Conservation (phyloP, 2,329 filamentous ascomycete genomes). For the Sporothrix humicola region DNA sequence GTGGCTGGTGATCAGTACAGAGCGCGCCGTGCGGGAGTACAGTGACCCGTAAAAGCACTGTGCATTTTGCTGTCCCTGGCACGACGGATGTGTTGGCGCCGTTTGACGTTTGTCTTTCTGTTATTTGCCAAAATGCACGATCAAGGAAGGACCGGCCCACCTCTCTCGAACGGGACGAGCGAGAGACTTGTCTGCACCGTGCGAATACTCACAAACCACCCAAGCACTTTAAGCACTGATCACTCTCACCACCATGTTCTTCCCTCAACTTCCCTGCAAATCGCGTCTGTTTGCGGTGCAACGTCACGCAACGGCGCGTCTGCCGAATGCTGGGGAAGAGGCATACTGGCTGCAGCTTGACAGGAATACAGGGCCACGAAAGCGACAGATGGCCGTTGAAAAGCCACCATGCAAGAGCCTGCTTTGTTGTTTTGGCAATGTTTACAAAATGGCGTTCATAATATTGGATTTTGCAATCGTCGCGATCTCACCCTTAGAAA, state of each 20-base stretch:
- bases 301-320: constrained; percentile 30
- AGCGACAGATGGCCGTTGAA: background rate
- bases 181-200: background rate
- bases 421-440: no score
- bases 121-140: constrained; percentile 29
- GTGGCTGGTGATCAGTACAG: background rate
- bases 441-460: background rate
- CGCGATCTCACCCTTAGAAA: no score
- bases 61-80: background rate
- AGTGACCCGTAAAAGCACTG: background rate
- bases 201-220: background rate
- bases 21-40: background rate
- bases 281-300: constrained; percentile 27
- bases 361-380: constrained; percentile 11
- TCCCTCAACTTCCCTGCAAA: constrained; percentile 2
- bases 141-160: constrained; percentile 18
- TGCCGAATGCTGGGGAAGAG: constrained; percentile 13
- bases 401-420: background rate
- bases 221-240: no score
- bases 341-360: constrained; percentile 14
- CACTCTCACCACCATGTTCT: background rate
- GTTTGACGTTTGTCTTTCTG: constrained; percentile 19
- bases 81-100: constrained; percentile 16
- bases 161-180: background rate
- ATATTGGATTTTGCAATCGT: background rate